Conservation (phyloP, 1,139 yeast species). For the Hanseniaspora sp. region DNA sequence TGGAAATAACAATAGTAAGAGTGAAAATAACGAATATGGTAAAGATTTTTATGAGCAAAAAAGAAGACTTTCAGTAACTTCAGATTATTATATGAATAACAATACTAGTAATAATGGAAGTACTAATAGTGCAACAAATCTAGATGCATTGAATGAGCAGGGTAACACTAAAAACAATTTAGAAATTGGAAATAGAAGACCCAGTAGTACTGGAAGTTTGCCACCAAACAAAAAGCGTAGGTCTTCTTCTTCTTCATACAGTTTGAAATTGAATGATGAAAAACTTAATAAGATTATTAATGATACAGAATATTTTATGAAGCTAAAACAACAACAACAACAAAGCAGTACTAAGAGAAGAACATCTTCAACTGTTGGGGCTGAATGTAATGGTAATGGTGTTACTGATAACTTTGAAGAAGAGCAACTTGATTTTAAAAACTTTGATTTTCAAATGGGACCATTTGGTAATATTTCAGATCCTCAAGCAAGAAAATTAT, state of each 20-base stretch:
- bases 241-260: slow-evolving; percentile 18
- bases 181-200: not conserved
- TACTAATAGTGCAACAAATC: slow-evolving; percentile 12
- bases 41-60: slow-evolving; percentile 31
- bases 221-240: slow-evolving; percentile 14
- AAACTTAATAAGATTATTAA: slow-evolving; percentile 28
- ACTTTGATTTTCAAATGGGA: slow-evolving; percentile 33
- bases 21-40: slow-evolving; percentile 18
- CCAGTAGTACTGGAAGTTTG: slow-evolving; percentile 11
- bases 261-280: slow-evolving; percentile 29
- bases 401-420: slow-evolving; percentile 11
- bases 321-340: slow-evolving; percentile 4
- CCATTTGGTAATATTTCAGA: slow-evolving; percentile 92
- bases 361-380: not conserved
- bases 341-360: slow-evolving; percentile 6
- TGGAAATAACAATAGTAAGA: not conserved
- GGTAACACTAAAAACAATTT: slow-evolving; percentile 3
- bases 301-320: slow-evolving; percentile 8
- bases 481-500: slow-evolving; percentile 72
- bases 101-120: slow-evolving; percentile 11
- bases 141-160: slow-evolving; percentile 15
- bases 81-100: slow-evolving; percentile 19
- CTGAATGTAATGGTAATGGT: not conserved
- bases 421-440: slow-evolving; percentile 18
- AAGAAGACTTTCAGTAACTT: slow-evolving; percentile 29